A percentile compares a stretch with the other conserved stretches of the same genome.
These are phyloP conservation scores for Aspergillus jensenii DNA, from an alignment of 2,329 filamentous ascomycete genomes.

Conservation along the genomic window DNA sequence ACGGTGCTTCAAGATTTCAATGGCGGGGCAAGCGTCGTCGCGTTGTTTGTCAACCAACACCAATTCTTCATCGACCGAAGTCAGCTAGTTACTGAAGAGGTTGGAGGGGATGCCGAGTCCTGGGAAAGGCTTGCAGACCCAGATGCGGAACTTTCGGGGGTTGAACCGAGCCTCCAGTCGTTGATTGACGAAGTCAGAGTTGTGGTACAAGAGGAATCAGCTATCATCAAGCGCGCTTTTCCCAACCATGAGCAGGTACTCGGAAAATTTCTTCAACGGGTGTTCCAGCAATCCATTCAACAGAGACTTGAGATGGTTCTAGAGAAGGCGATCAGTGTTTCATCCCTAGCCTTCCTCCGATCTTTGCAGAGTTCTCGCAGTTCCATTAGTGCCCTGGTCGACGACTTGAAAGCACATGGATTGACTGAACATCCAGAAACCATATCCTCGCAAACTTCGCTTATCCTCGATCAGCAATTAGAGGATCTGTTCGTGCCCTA, in stretches of 20 bases:
- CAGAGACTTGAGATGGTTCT: conserved; percentile 93
- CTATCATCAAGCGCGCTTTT: conserved; percentile 94
- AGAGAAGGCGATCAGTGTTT: conserved; percentile 89
- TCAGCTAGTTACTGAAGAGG: conserved; percentile 85
- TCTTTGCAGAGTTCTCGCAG: conserved; percentile 86
- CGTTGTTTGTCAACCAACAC: conserved; percentile 96
- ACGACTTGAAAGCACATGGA: conserved; percentile 91
- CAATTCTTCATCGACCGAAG: conserved; percentile 98
- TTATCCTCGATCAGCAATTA: conserved; percentile 65
- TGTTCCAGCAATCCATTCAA: conserved; percentile 98
- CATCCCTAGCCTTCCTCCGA: conserved; percentile 85
- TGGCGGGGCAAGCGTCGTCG: conserved; percentile 91
- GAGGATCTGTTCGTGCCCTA: conserved; percentile 68
- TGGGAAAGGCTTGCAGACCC: conserved; percentile 95
- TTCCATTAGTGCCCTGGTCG: conserved; percentile 83
- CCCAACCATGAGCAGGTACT: conserved; percentile 95
- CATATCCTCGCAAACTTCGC: conserved; percentile 79
- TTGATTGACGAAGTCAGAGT: conserved; percentile 92
- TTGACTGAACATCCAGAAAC: conserved; percentile 93
- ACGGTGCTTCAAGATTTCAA: conserved; percentile 94
- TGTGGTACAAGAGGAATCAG: conserved; percentile 94
- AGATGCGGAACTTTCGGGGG: conserved; percentile 83
- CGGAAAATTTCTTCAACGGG: conserved; percentile 86
- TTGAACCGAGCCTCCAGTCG: conserved; percentile 89
- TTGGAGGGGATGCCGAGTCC: conserved; percentile 59